phyloP scores from a whole-genome alignment of 1,139 yeast species.

The Pichia sp. region DNA sequence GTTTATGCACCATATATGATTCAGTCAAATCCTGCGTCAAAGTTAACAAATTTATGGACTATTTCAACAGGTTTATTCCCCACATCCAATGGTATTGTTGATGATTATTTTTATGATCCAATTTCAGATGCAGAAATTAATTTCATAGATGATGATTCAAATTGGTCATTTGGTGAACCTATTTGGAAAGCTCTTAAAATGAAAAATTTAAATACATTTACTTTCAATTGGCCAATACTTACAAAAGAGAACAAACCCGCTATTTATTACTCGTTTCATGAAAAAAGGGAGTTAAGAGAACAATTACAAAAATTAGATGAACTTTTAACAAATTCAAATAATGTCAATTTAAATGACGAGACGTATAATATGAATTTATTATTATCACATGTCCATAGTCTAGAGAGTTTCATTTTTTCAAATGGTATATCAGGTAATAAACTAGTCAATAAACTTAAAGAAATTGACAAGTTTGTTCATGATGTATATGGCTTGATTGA shows the following conservation, averaged over 20 bases:
- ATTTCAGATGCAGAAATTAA: slow-evolving; percentile 48
- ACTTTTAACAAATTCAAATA: slow-evolving; percentile 58
- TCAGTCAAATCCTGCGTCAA: slow-evolving; percentile 84
- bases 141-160: slow-evolving; percentile 52
- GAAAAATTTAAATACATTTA: slow-evolving; percentile 64
- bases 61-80: slow-evolving; percentile 83
- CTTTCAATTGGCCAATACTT: slow-evolving; percentile 98
- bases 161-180: slow-evolving; percentile 91
- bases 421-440: slow-evolving; percentile 61
- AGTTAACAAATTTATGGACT: slow-evolving; percentile 92
- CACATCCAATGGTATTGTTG: slow-evolving; percentile 79
- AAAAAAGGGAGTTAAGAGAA: slow-evolving; percentile 49
- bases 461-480: slow-evolving; percentile 63
- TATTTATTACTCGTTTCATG: slow-evolving; percentile 58
- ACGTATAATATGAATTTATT: slow-evolving; percentile 51
- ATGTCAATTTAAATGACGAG: not conserved
- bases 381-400: slow-evolving; percentile 74
- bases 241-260: slow-evolving; percentile 37
- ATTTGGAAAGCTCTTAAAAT: slow-evolving; percentile 70
- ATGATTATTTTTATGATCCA: slow-evolving; percentile 75
- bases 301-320: slow-evolving; percentile 53
- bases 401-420: slow-evolving; percentile 70
- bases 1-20: slow-evolving; percentile 77
- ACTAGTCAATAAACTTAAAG: slow-evolving; percentile 45
- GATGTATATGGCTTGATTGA: slow-evolving; percentile 43